phyloP scores from a whole-genome alignment of 177 flowering plant species.

The Vitis hybrid region DNA sequence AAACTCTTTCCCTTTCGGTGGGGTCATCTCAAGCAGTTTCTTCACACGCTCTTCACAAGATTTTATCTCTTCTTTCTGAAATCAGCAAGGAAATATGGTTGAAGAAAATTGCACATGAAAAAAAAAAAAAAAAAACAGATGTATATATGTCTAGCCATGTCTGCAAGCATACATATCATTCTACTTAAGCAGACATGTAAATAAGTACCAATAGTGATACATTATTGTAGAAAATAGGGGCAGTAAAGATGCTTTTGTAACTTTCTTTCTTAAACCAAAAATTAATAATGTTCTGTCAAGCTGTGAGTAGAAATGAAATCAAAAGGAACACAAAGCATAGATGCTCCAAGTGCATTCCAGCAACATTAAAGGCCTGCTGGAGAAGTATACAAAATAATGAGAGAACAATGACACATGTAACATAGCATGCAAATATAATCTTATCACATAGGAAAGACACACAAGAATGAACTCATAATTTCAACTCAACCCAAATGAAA shows the following conservation, averaged over 20 bases:
- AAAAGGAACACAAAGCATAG: too few species aligned
- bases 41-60: constrained; percentile 89
- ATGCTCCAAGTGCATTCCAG: too few species aligned
- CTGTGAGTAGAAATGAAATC: not conserved
- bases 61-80: constrained; percentile 89
- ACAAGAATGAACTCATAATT: too few species aligned
- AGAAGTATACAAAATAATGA: too few species aligned
- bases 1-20: constrained; percentile 92
- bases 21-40: constrained; percentile 85
- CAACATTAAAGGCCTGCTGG: too few species aligned
- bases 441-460: too few species aligned
- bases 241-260: not conserved
- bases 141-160: not conserved
- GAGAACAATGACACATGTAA: too few species aligned
- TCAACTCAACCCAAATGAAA: too few species aligned
- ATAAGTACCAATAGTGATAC: not conserved
- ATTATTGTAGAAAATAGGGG: not conserved
- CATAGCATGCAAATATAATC: too few species aligned
- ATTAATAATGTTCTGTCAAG: not conserved
- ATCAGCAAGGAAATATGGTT: constrained; percentile 5
- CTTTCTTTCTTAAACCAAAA: not conserved
- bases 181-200: not conserved
- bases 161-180: not conserved
- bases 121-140: not conserved
- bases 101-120: not conserved